Conservation (phyloP, 768 basidiomycete genomes). For the Mycena pura region DNA sequence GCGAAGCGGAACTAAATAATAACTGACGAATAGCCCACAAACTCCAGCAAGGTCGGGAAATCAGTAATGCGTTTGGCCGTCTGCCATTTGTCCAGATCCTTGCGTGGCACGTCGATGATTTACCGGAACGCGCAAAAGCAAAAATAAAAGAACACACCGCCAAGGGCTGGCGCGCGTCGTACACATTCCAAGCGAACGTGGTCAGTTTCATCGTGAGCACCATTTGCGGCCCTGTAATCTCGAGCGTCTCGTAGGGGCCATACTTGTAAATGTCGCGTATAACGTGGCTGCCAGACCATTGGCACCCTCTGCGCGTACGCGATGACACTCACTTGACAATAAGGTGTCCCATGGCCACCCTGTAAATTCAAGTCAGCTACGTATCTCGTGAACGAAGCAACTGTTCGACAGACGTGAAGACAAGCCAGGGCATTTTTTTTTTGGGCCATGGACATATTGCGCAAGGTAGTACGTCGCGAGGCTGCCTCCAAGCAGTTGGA, state of each 20-base stretch:
- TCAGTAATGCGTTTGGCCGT: slow-evolving; percentile 65
- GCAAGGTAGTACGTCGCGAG: slow-evolving; percentile 80
- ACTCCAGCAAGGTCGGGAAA: slow-evolving; percentile 83
- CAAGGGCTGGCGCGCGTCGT: slow-evolving; percentile 77
- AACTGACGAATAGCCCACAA: slow-evolving; percentile 92
- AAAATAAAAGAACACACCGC: slow-evolving; percentile 62
- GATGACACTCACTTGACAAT: slow-evolving; percentile 79
- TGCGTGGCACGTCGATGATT: slow-evolving; percentile 3
- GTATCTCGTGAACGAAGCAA: background rate
- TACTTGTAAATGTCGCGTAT: slow-evolving; percentile 67
- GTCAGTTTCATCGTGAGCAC: slow-evolving; percentile 96
- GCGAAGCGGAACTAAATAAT: no score
- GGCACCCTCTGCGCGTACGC: background rate
- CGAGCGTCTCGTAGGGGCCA: slow-evolving; percentile 81
- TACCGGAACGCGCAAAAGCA: slow-evolving; percentile 2
- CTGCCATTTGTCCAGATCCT: slow-evolving; percentile 94
- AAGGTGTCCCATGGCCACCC: slow-evolving; percentile 90
- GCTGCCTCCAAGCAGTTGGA: slow-evolving; percentile 76
- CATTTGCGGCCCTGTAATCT: slow-evolving; percentile 95
- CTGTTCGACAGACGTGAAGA: slow-evolving; percentile 71
- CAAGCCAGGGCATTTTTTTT: slow-evolving; percentile 97
- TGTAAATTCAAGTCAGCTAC: slow-evolving; percentile 36
- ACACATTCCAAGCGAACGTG: slow-evolving; percentile 97
- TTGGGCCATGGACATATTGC: slow-evolving; percentile 57
- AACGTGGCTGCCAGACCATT: slow-evolving; percentile 58